Percentiles rank a stretch among this genome's conserved stretches.
phyloP scores from a whole-genome alignment of 495 filamentous ascomycete species.

The Penicillium subrubescens region DNA sequence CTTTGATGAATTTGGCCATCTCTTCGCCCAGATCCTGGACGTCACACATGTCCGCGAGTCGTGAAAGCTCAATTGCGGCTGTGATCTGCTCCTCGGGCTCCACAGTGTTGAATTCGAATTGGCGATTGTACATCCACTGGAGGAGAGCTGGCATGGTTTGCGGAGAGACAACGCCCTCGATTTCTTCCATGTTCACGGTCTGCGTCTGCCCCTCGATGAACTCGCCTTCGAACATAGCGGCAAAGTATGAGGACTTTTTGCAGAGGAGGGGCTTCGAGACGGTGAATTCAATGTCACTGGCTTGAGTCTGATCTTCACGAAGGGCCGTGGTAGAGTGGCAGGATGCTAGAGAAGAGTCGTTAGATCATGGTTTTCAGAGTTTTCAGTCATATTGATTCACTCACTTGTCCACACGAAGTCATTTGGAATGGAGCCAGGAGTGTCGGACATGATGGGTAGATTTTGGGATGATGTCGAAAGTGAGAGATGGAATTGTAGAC shows the following conservation, averaged over 20 bases:
- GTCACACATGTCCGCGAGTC: not conserved
- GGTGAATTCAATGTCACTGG: not conserved
- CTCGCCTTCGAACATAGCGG: not conserved
- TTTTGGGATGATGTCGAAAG: too few species aligned
- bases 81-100: not conserved
- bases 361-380: too few species aligned
- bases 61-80: not conserved
- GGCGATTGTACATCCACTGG: too few species aligned
- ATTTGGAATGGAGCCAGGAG: too few species aligned
- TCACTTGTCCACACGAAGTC: too few species aligned
- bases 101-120: too few species aligned
- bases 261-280: not conserved
- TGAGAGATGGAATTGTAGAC: too few species aligned
- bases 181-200: not conserved
- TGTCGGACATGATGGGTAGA: too few species aligned
- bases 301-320: not conserved
- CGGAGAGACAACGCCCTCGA: not conserved
- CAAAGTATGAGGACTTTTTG: not conserved
- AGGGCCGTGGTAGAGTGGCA: not conserved
- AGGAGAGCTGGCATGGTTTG: too few species aligned
- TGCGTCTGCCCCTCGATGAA: not conserved
- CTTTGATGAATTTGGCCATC: not conserved
- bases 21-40: not conserved
- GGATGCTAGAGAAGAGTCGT: not conserved
- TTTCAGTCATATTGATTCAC: too few species aligned